A percentile compares a stretch with the other conserved stretches of the same genome.
Conservation (phyloP, 169 alveolate species). For the Pseudocohnilembus persalinus region DNA sequence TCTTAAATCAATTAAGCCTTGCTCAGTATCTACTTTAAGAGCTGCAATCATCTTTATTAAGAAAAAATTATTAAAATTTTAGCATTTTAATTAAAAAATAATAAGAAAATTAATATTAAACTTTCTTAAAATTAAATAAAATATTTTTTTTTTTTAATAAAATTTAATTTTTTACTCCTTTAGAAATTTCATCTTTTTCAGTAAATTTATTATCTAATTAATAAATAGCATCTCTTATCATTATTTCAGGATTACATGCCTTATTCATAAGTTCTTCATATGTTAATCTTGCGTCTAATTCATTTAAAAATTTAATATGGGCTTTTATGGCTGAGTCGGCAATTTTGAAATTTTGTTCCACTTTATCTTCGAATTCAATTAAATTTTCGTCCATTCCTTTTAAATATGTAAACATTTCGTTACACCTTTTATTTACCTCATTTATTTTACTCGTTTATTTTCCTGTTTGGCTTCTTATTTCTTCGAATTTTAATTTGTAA, state of each 20-base stretch:
- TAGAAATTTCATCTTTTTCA: too few species aligned
- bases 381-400: not conserved
- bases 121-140: too few species aligned
- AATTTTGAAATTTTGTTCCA: slow-evolving; percentile 15
- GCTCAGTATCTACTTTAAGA: not conserved
- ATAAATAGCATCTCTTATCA: too few species aligned
- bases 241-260: not conserved
- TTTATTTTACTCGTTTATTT: too few species aligned
- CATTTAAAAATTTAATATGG: not conserved
- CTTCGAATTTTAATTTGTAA: not conserved
- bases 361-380: slow-evolving; percentile 17
- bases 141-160: too few species aligned
- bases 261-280: not conserved
- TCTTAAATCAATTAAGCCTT: not conserved
- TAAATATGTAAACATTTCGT: not conserved
- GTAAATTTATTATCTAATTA: too few species aligned
- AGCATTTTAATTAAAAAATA: too few species aligned
- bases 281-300: slow-evolving; percentile 9
- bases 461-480: slow-evolving; percentile 5
- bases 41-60: not conserved
- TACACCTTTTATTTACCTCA: not conserved
- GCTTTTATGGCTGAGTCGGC: slow-evolving; percentile 16
- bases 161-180: too few species aligned
- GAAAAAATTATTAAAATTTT: too few species aligned
- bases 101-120: too few species aligned